phyloP scores from a whole-genome alignment of 805 yeast genomes.

The Maudiozyma pseudohumilis region DNA sequence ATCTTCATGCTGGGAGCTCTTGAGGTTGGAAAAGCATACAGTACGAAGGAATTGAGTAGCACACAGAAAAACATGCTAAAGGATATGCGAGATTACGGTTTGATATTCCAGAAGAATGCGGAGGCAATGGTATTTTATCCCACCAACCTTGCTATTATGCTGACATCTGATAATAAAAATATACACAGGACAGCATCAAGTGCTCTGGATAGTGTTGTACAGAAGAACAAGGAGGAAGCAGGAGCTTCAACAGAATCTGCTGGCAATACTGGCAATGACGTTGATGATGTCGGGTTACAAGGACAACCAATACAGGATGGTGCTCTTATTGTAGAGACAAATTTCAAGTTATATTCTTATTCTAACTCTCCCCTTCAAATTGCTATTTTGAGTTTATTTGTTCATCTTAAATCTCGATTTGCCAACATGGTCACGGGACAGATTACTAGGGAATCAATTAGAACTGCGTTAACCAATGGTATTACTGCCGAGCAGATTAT shows the following conservation, averaged over 20 bases:
- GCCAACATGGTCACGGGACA: constrained; percentile 90
- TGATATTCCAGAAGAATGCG: constrained; percentile 61
- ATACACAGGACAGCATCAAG: constrained; percentile 57
- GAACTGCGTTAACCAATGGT: constrained; percentile 76
- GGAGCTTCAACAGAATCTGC: constrained; percentile 10
- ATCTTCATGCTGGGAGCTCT: constrained; percentile 88
- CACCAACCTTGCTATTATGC: constrained; percentile 78
- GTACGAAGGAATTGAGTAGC: constrained; percentile 55
- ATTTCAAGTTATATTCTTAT: constrained; percentile 85
- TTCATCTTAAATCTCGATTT: constrained; percentile 74
- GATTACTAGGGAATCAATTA: constrained; percentile 82
- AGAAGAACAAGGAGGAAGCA: constrained; percentile 18
- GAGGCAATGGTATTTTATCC: constrained; percentile 69
- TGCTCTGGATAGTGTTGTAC: constrained; percentile 61
- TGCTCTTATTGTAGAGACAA: constrained; percentile 82
- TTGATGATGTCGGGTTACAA: constrained; percentile 20
- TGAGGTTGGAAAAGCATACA: constrained; percentile 82
- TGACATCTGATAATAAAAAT: constrained; percentile 74
- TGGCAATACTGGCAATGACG: constrained; percentile 19
- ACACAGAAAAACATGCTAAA: constrained; percentile 82
- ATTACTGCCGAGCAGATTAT: constrained; percentile 93
- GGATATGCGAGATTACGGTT: constrained; percentile 84
- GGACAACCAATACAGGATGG: constrained; percentile 36
- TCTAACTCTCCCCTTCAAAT: constrained; percentile 91
- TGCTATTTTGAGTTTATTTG: constrained; percentile 82